Conservation (phyloP, 2,329 filamentous ascomycete genomes). For the Hypoxylon sp. region DNA sequence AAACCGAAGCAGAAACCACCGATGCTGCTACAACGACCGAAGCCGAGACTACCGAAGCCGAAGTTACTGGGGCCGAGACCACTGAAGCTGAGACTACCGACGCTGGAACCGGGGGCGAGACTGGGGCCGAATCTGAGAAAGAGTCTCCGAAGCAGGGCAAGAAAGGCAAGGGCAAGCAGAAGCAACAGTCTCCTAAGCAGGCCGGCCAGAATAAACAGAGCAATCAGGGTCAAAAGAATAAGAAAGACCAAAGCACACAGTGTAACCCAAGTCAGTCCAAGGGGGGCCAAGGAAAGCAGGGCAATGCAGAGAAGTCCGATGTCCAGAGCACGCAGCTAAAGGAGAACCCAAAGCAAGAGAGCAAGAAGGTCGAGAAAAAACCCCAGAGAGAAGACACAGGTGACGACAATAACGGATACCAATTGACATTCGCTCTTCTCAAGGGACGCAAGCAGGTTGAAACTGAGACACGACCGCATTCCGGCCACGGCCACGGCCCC, state of each 20-base stretch:
- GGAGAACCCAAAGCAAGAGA: background rate
- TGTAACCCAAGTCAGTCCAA: background rate
- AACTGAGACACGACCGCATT: slow-evolving; percentile 13
- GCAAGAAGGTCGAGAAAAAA: background rate
- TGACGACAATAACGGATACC: background rate
- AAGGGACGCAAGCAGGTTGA: no score
- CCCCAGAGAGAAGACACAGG: background rate
- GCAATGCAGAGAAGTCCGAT: no score
- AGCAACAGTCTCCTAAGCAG: slow-evolving; percentile 1
- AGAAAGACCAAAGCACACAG: slow-evolving; percentile 2
- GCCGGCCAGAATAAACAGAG: slow-evolving; percentile 4
- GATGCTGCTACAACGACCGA: slow-evolving; percentile 21
- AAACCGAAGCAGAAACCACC: background rate
- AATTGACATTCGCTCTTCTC: no score
- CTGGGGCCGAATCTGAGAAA: slow-evolving; percentile 24
- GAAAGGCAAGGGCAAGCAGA: slow-evolving; percentile 10
- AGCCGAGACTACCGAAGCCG: slow-evolving; percentile 1
- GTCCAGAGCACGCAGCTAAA: no score
- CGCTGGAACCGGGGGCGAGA: slow-evolving; percentile 3
- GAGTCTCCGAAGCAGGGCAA: slow-evolving; percentile 13
- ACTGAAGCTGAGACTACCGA: slow-evolving; percentile 3
- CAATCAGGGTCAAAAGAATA: slow-evolving; percentile 29
- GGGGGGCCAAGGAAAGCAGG: slow-evolving; percentile 8
- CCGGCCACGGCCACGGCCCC: no score
- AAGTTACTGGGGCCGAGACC: slow-evolving; percentile 8